A percentile compares a stretch with the other conserved stretches of the same genome.
Conservation (phyloP, 2,329 filamentous ascomycete species). For the Sporothrix globosa region DNA sequence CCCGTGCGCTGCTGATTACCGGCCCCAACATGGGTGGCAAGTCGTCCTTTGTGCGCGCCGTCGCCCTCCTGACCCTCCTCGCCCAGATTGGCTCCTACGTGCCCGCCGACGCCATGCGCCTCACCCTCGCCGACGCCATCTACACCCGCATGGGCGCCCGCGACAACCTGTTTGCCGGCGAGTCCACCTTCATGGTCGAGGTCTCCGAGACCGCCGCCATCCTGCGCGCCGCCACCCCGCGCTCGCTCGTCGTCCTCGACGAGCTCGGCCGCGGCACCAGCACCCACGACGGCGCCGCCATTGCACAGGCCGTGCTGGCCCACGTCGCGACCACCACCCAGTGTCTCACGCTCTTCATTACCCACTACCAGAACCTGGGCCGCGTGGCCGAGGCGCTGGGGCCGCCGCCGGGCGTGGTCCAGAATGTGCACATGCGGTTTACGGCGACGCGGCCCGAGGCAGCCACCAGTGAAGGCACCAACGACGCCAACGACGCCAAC, state of each 20-base stretch:
- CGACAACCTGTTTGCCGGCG: constrained; percentile 93
- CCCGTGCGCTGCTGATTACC: constrained; percentile 77
- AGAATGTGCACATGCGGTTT: constrained; percentile 95
- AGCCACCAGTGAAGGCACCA: background rate
- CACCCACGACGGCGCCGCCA: constrained; percentile 94
- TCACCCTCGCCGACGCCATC: constrained; percentile 88
- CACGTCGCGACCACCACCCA: constrained; percentile 75
- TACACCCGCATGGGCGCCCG: constrained; percentile 95
- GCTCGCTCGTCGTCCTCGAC: constrained; percentile 87
- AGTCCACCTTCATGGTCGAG: constrained; percentile 98
- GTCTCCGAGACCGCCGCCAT: constrained; percentile 91
- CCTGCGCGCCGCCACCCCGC: constrained; percentile 81
- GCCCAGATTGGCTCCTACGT: constrained; percentile 95
- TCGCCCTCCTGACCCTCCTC: constrained; percentile 90
- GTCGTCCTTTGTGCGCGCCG: constrained; percentile 92
- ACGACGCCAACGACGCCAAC: background rate
- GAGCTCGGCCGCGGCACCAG: constrained; percentile 91
- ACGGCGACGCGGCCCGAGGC: constrained; percentile 42
- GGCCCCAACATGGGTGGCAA: constrained; percentile 99
- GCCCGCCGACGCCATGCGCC: constrained; percentile 70
- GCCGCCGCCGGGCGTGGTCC: constrained; percentile 57
- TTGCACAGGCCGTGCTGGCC: constrained; percentile 87
- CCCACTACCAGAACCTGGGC: constrained; percentile 89
- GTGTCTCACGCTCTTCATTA: constrained; percentile 91
- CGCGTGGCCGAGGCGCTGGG: constrained; percentile 69